phyloP scores from a whole-genome alignment of 1,139 yeast species.

The Sugiyamaella japonica region DNA sequence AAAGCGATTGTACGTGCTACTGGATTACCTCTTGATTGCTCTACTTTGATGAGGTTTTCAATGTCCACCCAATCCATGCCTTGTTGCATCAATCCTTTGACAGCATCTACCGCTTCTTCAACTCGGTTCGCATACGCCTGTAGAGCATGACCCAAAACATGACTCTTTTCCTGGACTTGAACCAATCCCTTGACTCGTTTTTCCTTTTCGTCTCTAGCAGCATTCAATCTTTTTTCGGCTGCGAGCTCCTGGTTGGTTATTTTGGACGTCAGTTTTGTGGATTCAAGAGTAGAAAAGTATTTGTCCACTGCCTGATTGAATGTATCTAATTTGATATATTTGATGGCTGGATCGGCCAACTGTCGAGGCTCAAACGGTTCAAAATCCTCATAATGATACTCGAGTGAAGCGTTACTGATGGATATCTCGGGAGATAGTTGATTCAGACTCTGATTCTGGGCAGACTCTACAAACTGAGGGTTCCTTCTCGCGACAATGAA shows the following conservation, averaged over 20 bases:
- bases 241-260: conserved; percentile 74
- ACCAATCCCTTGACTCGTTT: conserved; percentile 68
- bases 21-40: conserved; percentile 63
- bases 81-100: conserved; percentile 67
- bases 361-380: conserved; percentile 71
- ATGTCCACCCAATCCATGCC: conserved; percentile 96
- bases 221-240: conserved; percentile 71
- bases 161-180: conserved; percentile 63
- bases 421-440: conserved; percentile 29
- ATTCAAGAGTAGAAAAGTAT: conserved; percentile 82
- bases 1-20: conserved; percentile 62
- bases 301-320: conserved; percentile 80
- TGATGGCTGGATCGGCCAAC: conserved; percentile 34
- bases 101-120: conserved; percentile 68
- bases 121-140: conserved; percentile 69
- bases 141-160: conserved; percentile 70
- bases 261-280: conserved; percentile 69
- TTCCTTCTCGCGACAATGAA: conserved; percentile 66
- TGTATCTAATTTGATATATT: conserved; percentile 43
- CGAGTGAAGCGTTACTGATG: conserved; percentile 41
- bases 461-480: conserved; percentile 47
- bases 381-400: conserved; percentile 72
- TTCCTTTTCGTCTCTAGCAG: conserved; percentile 72
- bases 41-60: conserved; percentile 69
- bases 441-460: conserved; percentile 28